Evolutionary conservation across 257 asterid genomes (phyloP).

Genomic region (Catharanthus roseus): DNA sequence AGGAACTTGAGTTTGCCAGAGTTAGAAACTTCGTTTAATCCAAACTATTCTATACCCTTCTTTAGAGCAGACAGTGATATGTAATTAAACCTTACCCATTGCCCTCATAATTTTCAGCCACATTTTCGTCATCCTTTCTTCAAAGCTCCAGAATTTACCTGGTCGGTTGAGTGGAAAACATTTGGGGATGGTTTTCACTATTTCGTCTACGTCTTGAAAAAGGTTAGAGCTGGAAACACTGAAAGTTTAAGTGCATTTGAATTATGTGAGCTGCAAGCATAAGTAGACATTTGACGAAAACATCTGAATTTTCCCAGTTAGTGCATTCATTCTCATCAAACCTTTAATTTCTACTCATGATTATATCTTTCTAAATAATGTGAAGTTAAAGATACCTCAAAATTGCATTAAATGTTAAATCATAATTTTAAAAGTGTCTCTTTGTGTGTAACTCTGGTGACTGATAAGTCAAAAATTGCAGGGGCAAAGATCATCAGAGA

Average conservation of each 20-base stretch:
- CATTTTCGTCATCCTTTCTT: slow-evolving; percentile 85
- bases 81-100: slow-evolving; percentile 3
- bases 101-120: slow-evolving; percentile 45
- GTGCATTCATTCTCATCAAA: background rate
- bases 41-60: background rate
- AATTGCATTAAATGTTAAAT: background rate
- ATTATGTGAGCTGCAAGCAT: background rate
- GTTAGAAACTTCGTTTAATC: background rate
- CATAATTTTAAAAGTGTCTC: background rate
- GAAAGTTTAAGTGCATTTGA: background rate
- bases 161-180: slow-evolving; percentile 86
- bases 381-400: background rate
- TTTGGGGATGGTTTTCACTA: slow-evolving; percentile 94
- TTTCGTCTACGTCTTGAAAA: slow-evolving; percentile 74
- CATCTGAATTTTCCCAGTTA: background rate
- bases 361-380: background rate
- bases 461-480: slow-evolving; percentile 32
- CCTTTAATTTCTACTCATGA: background rate
- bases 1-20: background rate
- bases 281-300: background rate
- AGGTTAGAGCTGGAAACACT: slow-evolving; percentile 40
- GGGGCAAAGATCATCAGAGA: slow-evolving; percentile 60
- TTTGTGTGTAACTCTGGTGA: slow-evolving; percentile 4
- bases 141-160: slow-evolving; percentile 58
- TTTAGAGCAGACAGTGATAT: background rate